Conservation (phyloP, 306 rosid genomes). For the Glycine soja region DNA sequence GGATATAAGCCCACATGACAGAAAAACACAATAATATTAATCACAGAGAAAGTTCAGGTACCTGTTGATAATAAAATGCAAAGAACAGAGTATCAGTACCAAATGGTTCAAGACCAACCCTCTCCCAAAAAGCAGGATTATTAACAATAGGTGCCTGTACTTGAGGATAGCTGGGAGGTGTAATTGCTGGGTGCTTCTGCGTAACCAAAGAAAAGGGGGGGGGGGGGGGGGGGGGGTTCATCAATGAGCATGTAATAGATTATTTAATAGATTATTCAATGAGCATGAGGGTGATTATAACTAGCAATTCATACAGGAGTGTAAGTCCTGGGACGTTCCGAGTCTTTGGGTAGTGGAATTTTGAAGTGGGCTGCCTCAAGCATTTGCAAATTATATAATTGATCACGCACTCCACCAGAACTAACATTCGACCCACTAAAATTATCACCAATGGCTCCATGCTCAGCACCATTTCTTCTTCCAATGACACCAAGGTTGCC, state of each 20-base stretch:
- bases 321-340: constrained; percentile 87
- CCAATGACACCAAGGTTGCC: constrained; percentile 93
- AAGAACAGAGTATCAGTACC: constrained; percentile 90
- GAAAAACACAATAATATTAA: background rate
- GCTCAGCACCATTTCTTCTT: constrained; percentile 88
- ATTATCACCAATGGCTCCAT: constrained; percentile 90
- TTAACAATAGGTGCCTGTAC: constrained; percentile 90
- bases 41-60: constrained; percentile 43
- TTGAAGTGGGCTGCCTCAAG: constrained; percentile 83
- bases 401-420: constrained; percentile 82
- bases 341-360: constrained; percentile 91
- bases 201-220: constrained; percentile 30
- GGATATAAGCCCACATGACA: constrained; percentile 38
- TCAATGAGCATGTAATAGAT: constrained; percentile 25
- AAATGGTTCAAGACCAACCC: constrained; percentile 69
- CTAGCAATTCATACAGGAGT: constrained; percentile 69
- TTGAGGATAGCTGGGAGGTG: constrained; percentile 94
- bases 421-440: constrained; percentile 63
- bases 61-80: constrained; percentile 97
- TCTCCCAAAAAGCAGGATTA: constrained; percentile 97
- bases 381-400: constrained; percentile 77
- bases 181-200: constrained; percentile 81
- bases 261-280: constrained; percentile 24
- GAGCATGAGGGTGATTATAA: constrained; percentile 24
- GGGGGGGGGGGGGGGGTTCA: background rate